A percentile compares a stretch with the other conserved stretches of the same genome.
phyloP scores from a whole-genome alignment of 257 asterid species.

The Nicotiana sylvestris region DNA sequence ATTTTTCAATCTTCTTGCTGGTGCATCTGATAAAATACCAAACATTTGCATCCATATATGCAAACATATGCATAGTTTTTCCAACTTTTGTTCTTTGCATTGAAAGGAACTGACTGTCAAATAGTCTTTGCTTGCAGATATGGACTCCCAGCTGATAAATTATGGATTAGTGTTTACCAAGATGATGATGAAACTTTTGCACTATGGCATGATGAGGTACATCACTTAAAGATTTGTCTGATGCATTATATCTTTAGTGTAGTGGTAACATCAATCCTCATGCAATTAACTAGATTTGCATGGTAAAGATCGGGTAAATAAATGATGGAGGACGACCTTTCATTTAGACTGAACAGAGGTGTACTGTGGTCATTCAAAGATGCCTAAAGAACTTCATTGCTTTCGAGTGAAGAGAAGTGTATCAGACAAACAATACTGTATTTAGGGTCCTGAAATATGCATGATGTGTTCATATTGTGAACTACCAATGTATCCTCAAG shows the following conservation, averaged over 20 bases:
- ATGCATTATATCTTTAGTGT: conserved; percentile 4
- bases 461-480: background rate
- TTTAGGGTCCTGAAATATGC: background rate
- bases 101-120: background rate
- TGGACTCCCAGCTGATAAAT: conserved; percentile 63
- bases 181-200: conserved; percentile 77
- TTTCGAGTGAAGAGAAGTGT: background rate
- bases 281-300: background rate
- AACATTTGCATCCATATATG: background rate
- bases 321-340: background rate
- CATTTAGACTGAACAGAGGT: background rate
- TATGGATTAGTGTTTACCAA: conserved; percentile 83
- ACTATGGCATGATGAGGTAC: conserved; percentile 82
- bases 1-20: background rate
- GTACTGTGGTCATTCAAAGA: background rate
- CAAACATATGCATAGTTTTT: background rate
- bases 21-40: background rate
- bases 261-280: background rate
- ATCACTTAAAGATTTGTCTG: background rate
- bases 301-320: background rate
- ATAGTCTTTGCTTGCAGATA: conserved; percentile 37
- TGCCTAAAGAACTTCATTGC: background rate
- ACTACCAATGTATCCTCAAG: background rate
- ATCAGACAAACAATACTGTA: background rate
- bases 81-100: background rate